Conservation (phyloP, 345 rosid genomes). For the Rhodamnia rubescens region DNA sequence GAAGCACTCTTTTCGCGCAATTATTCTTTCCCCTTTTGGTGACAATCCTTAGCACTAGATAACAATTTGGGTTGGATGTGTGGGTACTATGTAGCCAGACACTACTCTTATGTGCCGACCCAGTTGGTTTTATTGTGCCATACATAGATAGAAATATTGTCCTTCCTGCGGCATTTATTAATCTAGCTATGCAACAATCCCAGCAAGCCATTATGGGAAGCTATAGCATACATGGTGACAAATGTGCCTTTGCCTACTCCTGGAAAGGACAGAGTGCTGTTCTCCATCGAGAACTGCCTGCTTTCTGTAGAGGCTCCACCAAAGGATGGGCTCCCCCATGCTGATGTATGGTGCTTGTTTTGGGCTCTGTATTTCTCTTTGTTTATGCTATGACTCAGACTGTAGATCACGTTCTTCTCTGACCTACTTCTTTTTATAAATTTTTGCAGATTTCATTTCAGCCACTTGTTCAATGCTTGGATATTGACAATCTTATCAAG, state of each 20-base stretch:
- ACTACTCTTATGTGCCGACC: background rate
- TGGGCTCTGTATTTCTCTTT: background rate
- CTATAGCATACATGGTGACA: conserved; percentile 59
- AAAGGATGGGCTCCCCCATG: conserved; percentile 85
- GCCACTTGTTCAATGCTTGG: conserved; percentile 92
- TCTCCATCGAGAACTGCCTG: conserved; percentile 76
- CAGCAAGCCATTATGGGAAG: conserved; percentile 97
- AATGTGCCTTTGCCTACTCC: conserved; percentile 92
- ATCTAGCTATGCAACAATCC: conserved; percentile 13
- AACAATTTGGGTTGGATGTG: background rate
- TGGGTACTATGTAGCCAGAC: background rate
- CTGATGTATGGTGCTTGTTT: conserved; percentile 54
- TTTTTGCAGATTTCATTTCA: conserved; percentile 87
- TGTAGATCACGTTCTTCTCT: background rate
- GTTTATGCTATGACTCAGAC: background rate
- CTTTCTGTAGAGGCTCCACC: conserved; percentile 92
- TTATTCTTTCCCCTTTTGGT: background rate
- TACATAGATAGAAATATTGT: background rate
- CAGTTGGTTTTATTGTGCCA: background rate
- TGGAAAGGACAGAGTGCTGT: conserved; percentile 83
- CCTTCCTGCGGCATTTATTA: background rate
- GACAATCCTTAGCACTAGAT: background rate
- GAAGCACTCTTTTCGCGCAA: background rate
- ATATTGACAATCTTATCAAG: conserved; percentile 84
- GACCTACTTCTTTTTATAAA: background rate